Base-by-base conservation (phyloP, 2,329 filamentous ascomycete genomes). In the Herpotrichia juniperi region DNA sequence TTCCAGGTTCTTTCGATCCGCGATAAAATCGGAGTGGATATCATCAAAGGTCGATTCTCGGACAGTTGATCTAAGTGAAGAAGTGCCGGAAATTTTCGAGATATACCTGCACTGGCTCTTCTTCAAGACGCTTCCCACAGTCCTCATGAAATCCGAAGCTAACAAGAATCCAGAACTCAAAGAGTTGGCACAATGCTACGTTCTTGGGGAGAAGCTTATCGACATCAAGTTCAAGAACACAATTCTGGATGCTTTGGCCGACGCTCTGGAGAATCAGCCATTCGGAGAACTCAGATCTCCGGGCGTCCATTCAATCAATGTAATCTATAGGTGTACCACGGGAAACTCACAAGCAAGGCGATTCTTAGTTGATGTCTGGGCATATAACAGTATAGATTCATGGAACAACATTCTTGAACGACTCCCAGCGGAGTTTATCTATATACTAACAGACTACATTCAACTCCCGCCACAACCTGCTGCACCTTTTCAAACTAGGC, bases 11-110 rank as follows among this genome's bases (percentile, higher is more conserved):
- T 60, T 62, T 48, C 40, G 17, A 44, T 55, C 45, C 25, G 51
- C 48, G 17, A 56, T 60, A 54, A 60, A 61, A 25, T 39, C 53
- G 16, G 55, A 56, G 32, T 59, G 56, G 57, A 42, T 53, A 12
- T 16, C 26, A 6, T 24, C 48, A 28, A 51, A 54, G 1, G 22
- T 46, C 4, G 53, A 57, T 19, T 21, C 53, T 2, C 47, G 50
- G 10, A 14, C 49, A 19, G 46, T 56, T 9, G 35, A 46, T 19
- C 53, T 56, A 10, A 12, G 42, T 7, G 46, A 56, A 11, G 42
- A 56, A 17, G 30, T 22, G 11, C 40, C 21, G 6, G 46, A 16
- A 10, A 34, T 28, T 17, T 49, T 56, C 24, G 11, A 35, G 5
- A 14, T 46, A 2, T 56, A 56, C 42, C 28, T 50, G 21, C n/a